Conservation (phyloP, 1,284 basidiomycete genomes). For the Peniophora sp. region DNA sequence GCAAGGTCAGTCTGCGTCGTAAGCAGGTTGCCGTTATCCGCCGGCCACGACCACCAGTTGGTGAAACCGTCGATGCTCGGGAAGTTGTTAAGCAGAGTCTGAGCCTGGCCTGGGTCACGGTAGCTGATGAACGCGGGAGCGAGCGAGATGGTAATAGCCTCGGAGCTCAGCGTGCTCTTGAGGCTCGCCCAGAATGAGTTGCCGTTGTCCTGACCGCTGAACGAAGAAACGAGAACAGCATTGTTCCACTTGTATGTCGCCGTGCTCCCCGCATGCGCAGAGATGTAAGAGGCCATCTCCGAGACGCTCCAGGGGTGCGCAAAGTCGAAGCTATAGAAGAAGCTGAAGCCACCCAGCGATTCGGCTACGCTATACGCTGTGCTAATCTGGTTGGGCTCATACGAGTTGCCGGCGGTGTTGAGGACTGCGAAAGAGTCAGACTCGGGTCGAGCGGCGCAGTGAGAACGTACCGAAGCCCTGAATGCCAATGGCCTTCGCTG, state of each 20-base stretch:
- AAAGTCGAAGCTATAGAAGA: constrained; percentile 28
- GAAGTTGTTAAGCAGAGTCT: constrained; percentile 18
- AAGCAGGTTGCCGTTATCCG: constrained; percentile 17
- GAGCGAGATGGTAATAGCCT: constrained; percentile 20
- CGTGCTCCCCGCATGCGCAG: constrained; percentile 15
- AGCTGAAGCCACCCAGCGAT: constrained; percentile 20
- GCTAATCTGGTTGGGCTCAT: constrained; percentile 19
- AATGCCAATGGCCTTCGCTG: constrained; percentile 21
- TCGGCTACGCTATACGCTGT: constrained; percentile 21
- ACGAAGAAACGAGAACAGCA: constrained; percentile 24
- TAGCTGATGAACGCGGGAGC: constrained; percentile 25
- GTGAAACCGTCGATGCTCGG: constrained; percentile 26
- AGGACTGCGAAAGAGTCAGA: constrained; percentile 10
- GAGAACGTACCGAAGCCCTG: constrained; percentile 19
- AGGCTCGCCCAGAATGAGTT: constrained; percentile 21
- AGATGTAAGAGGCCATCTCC: constrained; percentile 13
- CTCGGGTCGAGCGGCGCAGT: too few species aligned
- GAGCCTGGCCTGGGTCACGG: constrained; percentile 19
- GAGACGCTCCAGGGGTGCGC: constrained; percentile 15
- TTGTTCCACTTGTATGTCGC: constrained; percentile 19
- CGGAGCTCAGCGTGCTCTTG: constrained; percentile 16
- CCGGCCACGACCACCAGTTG: constrained; percentile 30
- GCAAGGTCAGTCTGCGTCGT: constrained; percentile 24
- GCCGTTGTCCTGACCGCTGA: constrained; percentile 17
- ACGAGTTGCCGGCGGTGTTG: constrained; percentile 14